Percentiles rank a stretch among this genome's conserved stretches.
These are phyloP conservation scores for Hortiboletus campestris DNA, from an alignment of 768 basidiomycete genomes.

Conservation along the genomic window DNA sequence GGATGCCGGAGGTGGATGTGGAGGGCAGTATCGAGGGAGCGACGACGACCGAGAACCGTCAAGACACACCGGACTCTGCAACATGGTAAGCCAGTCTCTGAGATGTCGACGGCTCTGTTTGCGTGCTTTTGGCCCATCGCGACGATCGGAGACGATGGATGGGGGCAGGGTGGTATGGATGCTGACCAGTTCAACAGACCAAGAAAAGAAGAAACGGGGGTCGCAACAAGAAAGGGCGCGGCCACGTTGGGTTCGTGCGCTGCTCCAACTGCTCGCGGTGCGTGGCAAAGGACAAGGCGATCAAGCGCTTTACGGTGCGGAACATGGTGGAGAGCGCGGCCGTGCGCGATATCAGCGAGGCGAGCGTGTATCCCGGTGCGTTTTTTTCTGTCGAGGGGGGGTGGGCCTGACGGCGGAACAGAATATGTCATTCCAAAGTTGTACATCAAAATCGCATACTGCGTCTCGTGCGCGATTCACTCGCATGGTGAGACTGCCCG, in stretches of 20 bases:
- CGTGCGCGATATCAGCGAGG: conserved; percentile 95
- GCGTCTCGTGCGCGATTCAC: conserved; percentile 99
- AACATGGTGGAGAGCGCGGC: conserved; percentile 99
- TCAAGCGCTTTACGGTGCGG: conserved; percentile 98
- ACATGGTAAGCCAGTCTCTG: conserved; percentile 29
- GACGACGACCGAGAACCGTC: conserved; percentile 21
- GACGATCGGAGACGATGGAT: conserved; percentile 8
- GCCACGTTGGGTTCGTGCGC: conserved; percentile 90
- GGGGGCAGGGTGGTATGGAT: conserved; percentile 4
- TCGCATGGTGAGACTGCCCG: conserved; percentile 73
- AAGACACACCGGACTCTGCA: conserved; percentile 22
- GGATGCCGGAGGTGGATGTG: conserved; percentile 16
- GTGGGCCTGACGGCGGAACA: conserved; percentile 23
- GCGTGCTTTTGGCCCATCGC: neutral
- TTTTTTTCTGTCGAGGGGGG: neutral
- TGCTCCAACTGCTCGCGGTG: conserved; percentile 99
- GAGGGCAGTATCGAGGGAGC: conserved; percentile 6
- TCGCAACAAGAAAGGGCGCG: conserved; percentile 99
- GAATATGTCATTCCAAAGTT: conserved; percentile 97
- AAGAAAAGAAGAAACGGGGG: conserved; percentile 99
- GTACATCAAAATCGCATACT: conserved; percentile 98
- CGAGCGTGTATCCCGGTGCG: conserved; percentile 87
- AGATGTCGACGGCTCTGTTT: neutral
- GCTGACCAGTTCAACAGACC: conserved; percentile 54
- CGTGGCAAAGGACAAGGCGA: conserved; percentile 98